phyloP scores from a whole-genome alignment of 148 eudicot genomes.

The Chenopodium quinoa region DNA sequence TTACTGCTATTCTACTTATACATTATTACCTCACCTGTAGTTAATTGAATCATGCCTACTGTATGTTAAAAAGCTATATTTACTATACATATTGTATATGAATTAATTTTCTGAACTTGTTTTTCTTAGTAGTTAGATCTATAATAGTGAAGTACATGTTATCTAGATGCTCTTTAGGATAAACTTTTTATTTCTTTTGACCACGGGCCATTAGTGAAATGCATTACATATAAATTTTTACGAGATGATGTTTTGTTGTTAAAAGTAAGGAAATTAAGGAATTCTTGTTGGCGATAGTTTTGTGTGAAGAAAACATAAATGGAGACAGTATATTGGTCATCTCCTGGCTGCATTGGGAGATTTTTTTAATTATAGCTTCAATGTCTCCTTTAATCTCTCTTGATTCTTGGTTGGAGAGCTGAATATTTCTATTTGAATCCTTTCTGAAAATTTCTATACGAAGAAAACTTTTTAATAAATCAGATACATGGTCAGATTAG shows the following conservation, averaged over 20 bases:
- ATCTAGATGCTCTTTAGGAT: neutral
- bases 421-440: neutral
- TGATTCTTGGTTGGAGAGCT: neutral
- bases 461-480: too few relatives aligned
- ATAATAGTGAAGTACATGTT: neutral
- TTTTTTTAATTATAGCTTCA: neutral
- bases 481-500: too few relatives aligned
- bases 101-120: neutral
- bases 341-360: neutral
- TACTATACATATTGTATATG: neutral
- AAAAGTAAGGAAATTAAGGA: neutral
- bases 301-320: neutral
- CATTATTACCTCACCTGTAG: neutral
- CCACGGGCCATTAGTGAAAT: neutral
- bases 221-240: neutral
- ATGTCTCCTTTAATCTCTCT: neutral
- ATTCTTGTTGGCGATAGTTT: neutral
- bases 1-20: neutral
- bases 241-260: neutral
- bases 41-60: neutral
- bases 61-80: neutral
- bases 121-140: neutral
- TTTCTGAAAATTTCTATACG: too few relatives aligned
- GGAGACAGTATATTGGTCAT: neutral
- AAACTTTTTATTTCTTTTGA: neutral